Conservation (phyloP, 768 basidiomycete genomes). For the Royoungia palumana region DNA sequence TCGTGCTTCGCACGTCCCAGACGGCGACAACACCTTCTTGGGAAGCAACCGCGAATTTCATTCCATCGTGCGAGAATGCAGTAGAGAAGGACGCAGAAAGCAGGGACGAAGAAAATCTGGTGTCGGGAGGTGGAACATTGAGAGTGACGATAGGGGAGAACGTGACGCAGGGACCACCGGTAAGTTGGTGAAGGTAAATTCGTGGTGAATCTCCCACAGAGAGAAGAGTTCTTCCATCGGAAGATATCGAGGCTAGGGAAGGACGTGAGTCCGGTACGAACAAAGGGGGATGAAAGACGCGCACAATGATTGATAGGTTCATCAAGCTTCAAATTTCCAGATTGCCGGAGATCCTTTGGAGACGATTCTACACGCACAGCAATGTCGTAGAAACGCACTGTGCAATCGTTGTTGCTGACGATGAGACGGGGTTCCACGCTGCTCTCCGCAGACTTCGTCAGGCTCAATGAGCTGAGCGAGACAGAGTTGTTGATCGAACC, state of each 20-base stretch:
- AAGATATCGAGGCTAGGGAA: constrained; percentile 76
- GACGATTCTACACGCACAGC: constrained; percentile 47
- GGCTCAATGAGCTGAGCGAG: constrained; percentile 56
- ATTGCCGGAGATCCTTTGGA: constrained; percentile 43
- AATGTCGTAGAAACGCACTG: constrained; percentile 78
- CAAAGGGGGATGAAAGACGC: constrained; percentile 26
- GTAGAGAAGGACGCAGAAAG: constrained; percentile 76
- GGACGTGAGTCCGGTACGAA: constrained; percentile 9
- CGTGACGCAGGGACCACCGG: constrained; percentile 56
- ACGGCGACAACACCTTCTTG: constrained; percentile 79
- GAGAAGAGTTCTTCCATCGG: constrained; percentile 80
- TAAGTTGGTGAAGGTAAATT: constrained; percentile 76
- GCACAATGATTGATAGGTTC: constrained; percentile 81
- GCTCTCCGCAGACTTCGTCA: constrained; percentile 58
- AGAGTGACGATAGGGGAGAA: constrained; percentile 71
- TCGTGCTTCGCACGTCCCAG: constrained; percentile 78
- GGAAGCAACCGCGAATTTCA: constrained; percentile 78
- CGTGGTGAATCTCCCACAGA: constrained; percentile 90
- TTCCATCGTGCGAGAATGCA: constrained; percentile 71
- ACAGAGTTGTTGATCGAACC: constrained; percentile 86
- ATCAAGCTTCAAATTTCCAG: constrained; percentile 53
- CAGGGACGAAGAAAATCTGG: constrained; percentile 38
- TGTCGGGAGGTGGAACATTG: constrained; percentile 55
- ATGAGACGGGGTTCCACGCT: constrained; percentile 72
- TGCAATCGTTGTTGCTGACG: constrained; percentile 84